Evolutionary conservation across 768 basidiomycete species (phyloP), one percentile per base, ranked within the genome.

Genomic region (Psilocybe azurescens): DNA sequence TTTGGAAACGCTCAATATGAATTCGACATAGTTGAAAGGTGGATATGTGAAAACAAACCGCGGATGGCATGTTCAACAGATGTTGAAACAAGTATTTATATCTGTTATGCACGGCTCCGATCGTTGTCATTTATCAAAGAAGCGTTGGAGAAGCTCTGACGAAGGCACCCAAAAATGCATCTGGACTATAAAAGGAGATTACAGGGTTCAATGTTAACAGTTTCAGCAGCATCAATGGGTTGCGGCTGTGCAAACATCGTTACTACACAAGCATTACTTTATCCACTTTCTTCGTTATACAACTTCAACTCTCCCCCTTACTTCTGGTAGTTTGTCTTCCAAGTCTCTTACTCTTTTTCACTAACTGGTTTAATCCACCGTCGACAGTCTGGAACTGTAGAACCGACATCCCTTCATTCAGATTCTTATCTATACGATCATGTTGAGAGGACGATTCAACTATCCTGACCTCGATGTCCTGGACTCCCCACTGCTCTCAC

Each of bases 381-480:
- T 63, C 60, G 63, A 61, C 71, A 73, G 72, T 72, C 69, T 69
- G 72, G 70, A 63, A 73, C 71, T 75, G 72, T 69, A 53, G 56
- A 57, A 53, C 50, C 28, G 33, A 63, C 58, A 39, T 62, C 66
- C 56, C 53, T 48, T 59, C 65, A 54, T 63, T 61, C 58, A 49
- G 39, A 33, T 60, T 59, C 48, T 59, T 52, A 54, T 59, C 48
- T 50, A 41, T 56, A 52, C 62, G 57, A 65, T 65, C 61, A 77
- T 76, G 76, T 67, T 67, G 56, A 70, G 70, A 67, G 68, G 63
- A 69, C 63, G 59, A 55, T 62, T 67, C 65, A 72, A 69, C 62
- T 70, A 74, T 58, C 71, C 74, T 36, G 77, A 79, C 67, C 74
- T 80, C 64, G 79, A 79, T 66, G 64, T 74, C 54, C 68, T 77